These are phyloP conservation scores for Pleurotus platypus DNA, from an alignment of 768 basidiomycete species.

Conservation along the genomic window DNA sequence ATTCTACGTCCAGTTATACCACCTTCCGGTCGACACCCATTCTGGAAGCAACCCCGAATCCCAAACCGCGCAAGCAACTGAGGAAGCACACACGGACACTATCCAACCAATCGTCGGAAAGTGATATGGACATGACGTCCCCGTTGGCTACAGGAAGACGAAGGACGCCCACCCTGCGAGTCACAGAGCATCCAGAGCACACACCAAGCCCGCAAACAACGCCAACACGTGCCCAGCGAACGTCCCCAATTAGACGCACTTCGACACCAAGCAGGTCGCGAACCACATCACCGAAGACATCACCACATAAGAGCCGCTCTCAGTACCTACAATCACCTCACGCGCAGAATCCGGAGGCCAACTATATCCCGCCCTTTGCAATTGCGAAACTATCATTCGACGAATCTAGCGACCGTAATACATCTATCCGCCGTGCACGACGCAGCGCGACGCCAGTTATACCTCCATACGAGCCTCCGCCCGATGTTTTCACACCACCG, in stretches of 20 bases:
- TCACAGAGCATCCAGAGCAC: constrained; percentile 8
- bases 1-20: constrained; percentile 13
- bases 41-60: constrained; percentile 51
- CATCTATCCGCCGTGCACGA: constrained; percentile 17
- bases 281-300: constrained; percentile 4
- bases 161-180: background rate
- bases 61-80: constrained; percentile 54
- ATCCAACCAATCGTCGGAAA: constrained; percentile 16
- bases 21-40: constrained; percentile 13
- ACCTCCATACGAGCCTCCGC: constrained; percentile 62
- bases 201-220: constrained; percentile 9
- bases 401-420: background rate
- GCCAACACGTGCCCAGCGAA: constrained; percentile 18
- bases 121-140: background rate
- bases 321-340: constrained; percentile 34
- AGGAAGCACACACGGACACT: constrained; percentile 16
- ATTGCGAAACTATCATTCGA: constrained; percentile 13
- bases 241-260: constrained; percentile 12
- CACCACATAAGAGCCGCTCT: constrained; percentile 24
- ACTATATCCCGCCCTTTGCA: constrained; percentile 37
- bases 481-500: constrained; percentile 70
- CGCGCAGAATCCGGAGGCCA: constrained; percentile 43
- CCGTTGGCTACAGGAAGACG: background rate
- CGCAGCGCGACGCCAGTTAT: constrained; percentile 52
- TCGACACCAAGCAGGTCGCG: background rate